phyloP scores from a whole-genome alignment of 2,329 filamentous ascomycete species.

The Remersonia thermophila region DNA sequence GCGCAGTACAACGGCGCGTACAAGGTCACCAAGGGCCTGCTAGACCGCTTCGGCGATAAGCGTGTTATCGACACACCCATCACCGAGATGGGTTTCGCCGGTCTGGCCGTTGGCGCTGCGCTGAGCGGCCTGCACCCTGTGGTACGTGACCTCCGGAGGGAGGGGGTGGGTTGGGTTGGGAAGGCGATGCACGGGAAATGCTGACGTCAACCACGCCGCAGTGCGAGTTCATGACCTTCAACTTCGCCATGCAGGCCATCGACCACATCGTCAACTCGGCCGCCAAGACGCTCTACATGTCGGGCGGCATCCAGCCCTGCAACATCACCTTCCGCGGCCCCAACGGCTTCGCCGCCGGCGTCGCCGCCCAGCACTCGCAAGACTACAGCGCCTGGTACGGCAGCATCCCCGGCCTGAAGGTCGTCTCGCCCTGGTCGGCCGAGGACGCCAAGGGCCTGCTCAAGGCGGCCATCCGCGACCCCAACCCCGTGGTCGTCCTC shows the following conservation, averaged over 20 bases:
- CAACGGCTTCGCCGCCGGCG: constrained; percentile 94
- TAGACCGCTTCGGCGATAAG: constrained; percentile 95
- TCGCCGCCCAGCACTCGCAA: constrained; percentile 95
- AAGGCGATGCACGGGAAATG: too few species aligned
- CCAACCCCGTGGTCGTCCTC: constrained; percentile 87
- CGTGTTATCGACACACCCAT: constrained; percentile 97
- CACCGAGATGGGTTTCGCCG: constrained; percentile 90
- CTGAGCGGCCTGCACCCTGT: constrained; percentile 89
- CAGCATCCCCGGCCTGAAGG: constrained; percentile 93
- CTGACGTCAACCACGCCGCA: constrained; percentile 24
- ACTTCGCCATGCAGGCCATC: constrained; percentile 99
- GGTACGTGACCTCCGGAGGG: constrained; percentile 39
- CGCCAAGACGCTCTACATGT: constrained; percentile 99
- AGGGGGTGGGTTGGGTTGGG: too few species aligned
- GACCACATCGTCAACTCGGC: constrained; percentile 99
- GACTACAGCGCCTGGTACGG: constrained; percentile 99
- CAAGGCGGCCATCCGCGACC: constrained; percentile 95
- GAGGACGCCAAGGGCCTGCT: constrained; percentile 97
- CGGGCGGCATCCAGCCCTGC: constrained; percentile 96
- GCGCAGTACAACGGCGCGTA: constrained; percentile 99
- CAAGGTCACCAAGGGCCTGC: constrained; percentile 96
- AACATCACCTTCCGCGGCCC: constrained; percentile 99
- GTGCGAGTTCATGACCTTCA: constrained; percentile 99
- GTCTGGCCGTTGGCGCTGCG: constrained; percentile 87
- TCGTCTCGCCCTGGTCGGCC: constrained; percentile 88